Percentiles rank a stretch among this genome's conserved stretches.
phyloP scores from a whole-genome alignment of 2,329 filamentous ascomycete genomes.

The Diaporthe ampelina region DNA sequence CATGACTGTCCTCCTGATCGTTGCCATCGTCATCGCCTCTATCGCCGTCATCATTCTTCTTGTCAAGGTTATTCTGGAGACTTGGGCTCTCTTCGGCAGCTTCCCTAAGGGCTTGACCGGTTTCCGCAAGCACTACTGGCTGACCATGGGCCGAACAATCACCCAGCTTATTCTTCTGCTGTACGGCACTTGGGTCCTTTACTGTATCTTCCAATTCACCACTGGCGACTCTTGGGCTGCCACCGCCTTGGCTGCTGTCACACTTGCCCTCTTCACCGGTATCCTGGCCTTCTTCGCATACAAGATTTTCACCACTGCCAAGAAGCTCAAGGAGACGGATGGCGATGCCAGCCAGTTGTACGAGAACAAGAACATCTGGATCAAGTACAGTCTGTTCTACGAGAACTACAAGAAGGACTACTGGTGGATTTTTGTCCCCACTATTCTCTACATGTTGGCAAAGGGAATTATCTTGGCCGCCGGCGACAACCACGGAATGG shows the following conservation, averaged over 20 bases:
- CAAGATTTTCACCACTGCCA: conserved; percentile 84
- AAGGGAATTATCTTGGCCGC: conserved; percentile 90
- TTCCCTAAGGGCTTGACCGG: conserved; percentile 85
- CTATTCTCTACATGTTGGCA: conserved; percentile 90
- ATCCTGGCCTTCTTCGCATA: conserved; percentile 87
- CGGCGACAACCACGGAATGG: conserved; percentile 86
- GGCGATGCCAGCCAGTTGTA: conserved; percentile 82
- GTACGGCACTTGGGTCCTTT: conserved; percentile 95
- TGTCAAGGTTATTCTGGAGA: conserved; percentile 90
- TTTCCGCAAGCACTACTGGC: conserved; percentile 98
- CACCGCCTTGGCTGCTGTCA: conserved; percentile 85
- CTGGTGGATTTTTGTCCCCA: conserved; percentile 97
- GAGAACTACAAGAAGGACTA: conserved; percentile 94
- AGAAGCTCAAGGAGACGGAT: conserved; percentile 79
- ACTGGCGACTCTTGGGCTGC: conserved; percentile 95
- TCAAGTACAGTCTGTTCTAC: conserved; percentile 98
- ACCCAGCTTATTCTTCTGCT: conserved; percentile 91
- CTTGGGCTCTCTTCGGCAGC: conserved; percentile 89
- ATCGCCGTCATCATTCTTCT: conserved; percentile 90
- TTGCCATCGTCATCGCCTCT: conserved; percentile 86
- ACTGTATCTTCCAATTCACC: conserved; percentile 96
- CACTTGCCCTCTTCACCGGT: conserved; percentile 83
- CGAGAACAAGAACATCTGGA: conserved; percentile 90
- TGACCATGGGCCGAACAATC: conserved; percentile 87
- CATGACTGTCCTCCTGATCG: conserved; percentile 92